Evolutionary conservation across 2,329 filamentous ascomycete genomes (phyloP), one percentile per base, ranked within the genome.

Genomic region (Fusarium bulbicola): DNA sequence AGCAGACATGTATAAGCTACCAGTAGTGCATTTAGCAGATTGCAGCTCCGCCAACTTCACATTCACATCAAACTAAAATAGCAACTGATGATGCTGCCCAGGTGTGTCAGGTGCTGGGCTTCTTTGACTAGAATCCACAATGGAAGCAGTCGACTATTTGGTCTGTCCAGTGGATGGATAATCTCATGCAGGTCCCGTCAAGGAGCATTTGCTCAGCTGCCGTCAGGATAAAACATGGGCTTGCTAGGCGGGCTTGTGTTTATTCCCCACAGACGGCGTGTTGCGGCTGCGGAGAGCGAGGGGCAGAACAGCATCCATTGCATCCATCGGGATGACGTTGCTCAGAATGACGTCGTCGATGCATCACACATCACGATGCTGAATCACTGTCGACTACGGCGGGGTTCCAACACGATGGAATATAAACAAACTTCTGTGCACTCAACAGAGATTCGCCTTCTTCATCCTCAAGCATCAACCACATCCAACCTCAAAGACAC

Each of bases 331-430:
- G 45, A 74, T 74, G 72, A 74, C 72, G 68, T 74, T 73, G 37
- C 40, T 52, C 34, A 54, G 24, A 52, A 74, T 74, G 72, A 74
- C 72, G 72, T 74, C 69, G 65, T 73, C 43, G 42, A 68, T 70
- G 58, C 67, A 72, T 73, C 70, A 70, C 70, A 62, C 65, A 73
- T 73, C 66, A 52, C 63, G 71, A 74, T 74, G 58, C 47, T 43
- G 61, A 60, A 71, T 39, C 36, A 60, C 37, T 70, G 52, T 54
- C 45, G 42, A 58, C 21, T 37, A 46, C 28, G 36, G 28, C 30
- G 40, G 39, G 58, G 47, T 24, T 13, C 47, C 30, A 43, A 10
- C 46, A 36, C 32, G 10, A 42, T 63, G 40, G 21, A 37, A 58
- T 74, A 74, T 73, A 74, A 73, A 74, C 68, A 68, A 57, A 59